Percentiles rank a stretch among this genome's conserved stretches.
Conservation (phyloP, 345 rosid genomes). For the Firmiana major region DNA sequence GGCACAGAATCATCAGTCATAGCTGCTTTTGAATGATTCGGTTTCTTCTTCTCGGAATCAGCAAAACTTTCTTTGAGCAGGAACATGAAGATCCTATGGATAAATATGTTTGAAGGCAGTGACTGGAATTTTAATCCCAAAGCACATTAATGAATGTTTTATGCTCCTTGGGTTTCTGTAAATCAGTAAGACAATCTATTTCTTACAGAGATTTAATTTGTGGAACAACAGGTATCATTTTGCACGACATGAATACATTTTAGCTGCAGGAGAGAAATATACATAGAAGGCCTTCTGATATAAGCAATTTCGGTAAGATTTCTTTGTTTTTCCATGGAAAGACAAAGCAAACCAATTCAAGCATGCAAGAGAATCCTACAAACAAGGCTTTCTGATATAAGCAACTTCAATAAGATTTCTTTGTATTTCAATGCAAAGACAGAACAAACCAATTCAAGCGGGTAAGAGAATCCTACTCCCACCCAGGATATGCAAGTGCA, state of each 20-base stretch:
- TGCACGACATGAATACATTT: too few relatives aligned
- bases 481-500: conserved; percentile 66
- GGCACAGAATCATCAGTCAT: neutral
- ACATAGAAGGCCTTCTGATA: neutral
- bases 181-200: neutral
- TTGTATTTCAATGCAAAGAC: conserved; percentile 10
- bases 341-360: conserved; percentile 19
- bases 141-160: neutral
- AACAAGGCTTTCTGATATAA: neutral
- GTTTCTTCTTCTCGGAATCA: neutral
- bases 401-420: conserved; percentile 11
- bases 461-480: conserved; percentile 41
- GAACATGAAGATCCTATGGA: neutral
- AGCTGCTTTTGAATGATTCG: neutral
- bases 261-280: conserved; percentile 5
- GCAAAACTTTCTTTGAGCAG: neutral
- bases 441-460: conserved; percentile 30
- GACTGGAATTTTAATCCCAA: neutral
- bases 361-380: conserved; percentile 23
- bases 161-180: neutral
- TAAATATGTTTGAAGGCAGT: neutral
- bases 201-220: neutral
- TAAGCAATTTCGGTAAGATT: conserved; percentile 8
- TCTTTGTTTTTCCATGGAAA: conserved; percentile 14
- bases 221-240: too few relatives aligned